Evolutionary conservation across 2,329 filamentous ascomycete species (phyloP), one percentile per base, ranked within the genome.

Genomic region (Diaporthe citrichinensis): DNA sequence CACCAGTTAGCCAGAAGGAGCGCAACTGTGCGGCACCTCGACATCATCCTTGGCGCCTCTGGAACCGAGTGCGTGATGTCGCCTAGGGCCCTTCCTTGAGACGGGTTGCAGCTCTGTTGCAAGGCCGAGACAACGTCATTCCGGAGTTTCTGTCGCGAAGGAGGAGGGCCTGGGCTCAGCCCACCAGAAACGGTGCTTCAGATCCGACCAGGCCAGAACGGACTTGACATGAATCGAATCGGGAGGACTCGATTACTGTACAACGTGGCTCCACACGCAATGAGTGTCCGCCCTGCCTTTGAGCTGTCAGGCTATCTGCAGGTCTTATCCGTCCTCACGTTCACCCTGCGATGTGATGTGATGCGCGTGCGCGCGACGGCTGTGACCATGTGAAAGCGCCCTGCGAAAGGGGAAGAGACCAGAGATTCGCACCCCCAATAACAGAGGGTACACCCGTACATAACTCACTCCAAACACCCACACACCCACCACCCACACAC

Each of bases 31-130:
- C 15, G 65, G n/a, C 25, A 51, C 34, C 46, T 55, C 61, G 46
- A 41, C 34, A 20, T 17, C 34, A 39, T 39, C 46, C 65, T 69
- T 55, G 65, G 46, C 46, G 41, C 20, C 46, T 69, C 23, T 41
- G 44, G 28, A 68, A 53, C 31, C 31, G 31, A 55, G 46, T 39
- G 49, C 46, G n/a, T 55, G 44, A n/a, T 53, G 62, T 36, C 61
- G 41, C 41, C 41, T 44, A n/a, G 41, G 41, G 61, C 10, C 61
- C 44, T 20, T 10, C 41, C 44, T 2, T 9, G 61, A 67, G 61
- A 49, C 61, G 44, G 57, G 61, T 67, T 67, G 61, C 44, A 51
- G 44, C 46, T 68, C 62, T 68, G 62, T 68, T 46, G 62, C 62
- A 39, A 55, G 10, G 31, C n/a, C 65, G 34, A 55, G n/a, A 39